Evolutionary conservation across 2,329 filamentous ascomycete genomes (phyloP).

Genomic region (Ophiostoma sp.): DNA sequence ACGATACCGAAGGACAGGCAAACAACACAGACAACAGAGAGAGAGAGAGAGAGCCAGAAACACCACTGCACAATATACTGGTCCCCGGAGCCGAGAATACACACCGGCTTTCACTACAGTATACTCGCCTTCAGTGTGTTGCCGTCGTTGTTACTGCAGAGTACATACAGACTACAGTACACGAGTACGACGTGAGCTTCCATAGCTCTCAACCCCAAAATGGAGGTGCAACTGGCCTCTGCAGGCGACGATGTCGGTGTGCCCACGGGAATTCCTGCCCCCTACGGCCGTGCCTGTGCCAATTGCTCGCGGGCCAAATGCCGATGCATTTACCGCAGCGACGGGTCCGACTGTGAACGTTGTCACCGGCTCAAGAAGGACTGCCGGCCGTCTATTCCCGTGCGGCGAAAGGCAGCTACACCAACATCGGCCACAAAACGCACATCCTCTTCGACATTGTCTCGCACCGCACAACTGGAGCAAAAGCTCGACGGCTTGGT

Average conservation of each 20-base stretch:
- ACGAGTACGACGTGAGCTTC: not conserved
- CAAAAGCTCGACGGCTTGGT: slow-evolving; percentile 52
- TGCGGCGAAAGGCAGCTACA: slow-evolving; percentile 40
- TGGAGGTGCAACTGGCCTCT: not conserved
- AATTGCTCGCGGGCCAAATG: slow-evolving; percentile 52
- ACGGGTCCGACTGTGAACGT: slow-evolving; percentile 40
- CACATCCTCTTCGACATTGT: slow-evolving; percentile 34
- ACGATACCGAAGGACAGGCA: no score
- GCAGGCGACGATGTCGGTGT: not conserved
- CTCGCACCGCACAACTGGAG: slow-evolving; percentile 47
- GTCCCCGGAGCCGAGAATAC: not conserved
- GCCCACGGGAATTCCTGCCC: slow-evolving; percentile 29
- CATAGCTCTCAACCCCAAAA: not conserved
- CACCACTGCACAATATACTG: not conserved
- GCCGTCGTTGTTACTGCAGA: no score
- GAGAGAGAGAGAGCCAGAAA: not conserved
- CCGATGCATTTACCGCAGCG: slow-evolving; percentile 46
- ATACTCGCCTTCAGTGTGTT: not conserved
- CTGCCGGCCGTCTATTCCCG: slow-evolving; percentile 47
- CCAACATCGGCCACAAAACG: slow-evolving; percentile 40
- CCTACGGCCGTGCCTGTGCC: slow-evolving; percentile 48
- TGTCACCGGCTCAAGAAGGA: slow-evolving; percentile 49
- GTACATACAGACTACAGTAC: not conserved
- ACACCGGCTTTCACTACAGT: not conserved
- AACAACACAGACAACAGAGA: not conserved